Base-by-base conservation (phyloP, 441 rosid genomes). In the Erodium moschatum region DNA sequence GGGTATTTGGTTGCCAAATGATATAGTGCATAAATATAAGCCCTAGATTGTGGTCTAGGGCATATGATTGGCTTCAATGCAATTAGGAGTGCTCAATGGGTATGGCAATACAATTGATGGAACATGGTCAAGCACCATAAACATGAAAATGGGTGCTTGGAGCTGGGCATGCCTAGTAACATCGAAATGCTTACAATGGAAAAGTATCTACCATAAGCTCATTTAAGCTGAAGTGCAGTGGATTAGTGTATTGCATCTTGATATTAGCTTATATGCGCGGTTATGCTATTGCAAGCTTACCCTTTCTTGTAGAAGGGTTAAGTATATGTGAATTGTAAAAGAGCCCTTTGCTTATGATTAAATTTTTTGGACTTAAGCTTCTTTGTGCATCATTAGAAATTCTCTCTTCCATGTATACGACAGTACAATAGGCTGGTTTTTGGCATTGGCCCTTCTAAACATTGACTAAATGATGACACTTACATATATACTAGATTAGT, bases 1-100 rank as follows among this genome's bases (percentile, higher is more conserved):
- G 27, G 63, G 63, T 56, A 20, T 56, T 56, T 19, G 63, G 63
- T 56, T 56, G 27, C 19, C 27, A 9, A 56, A 56, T 56, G 63
- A 56, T 56, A 24, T 56, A 56, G 63, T 56, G 12, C 27, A 24
- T 24, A 24, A 24, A 24, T 2, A 24, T 24, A 24, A 0, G 27
- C 27, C 27, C 27, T 24, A 24, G 27, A 24, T 24, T 24, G 27
- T 56, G 19, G 63, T 19, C 63, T 56, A 56, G 63, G 27, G 63
- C 63, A 18, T 19, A 20, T 56, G 54, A 8, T 56, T 56, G 21
- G 63, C 29, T 56, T 56, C 27, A 19, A 56, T 18, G 12, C 63
- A 56, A 56, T 19, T 56, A 56, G 29, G 24, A 18, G 4, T 18
- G 63, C 12, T 56, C 5, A 18, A 56, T 19, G 63, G 13, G 6